Percentiles rank a stretch among this genome's conserved stretches.
phyloP scores from a whole-genome alignment of 768 basidiomycete genomes.

The Serendipita indica region DNA sequence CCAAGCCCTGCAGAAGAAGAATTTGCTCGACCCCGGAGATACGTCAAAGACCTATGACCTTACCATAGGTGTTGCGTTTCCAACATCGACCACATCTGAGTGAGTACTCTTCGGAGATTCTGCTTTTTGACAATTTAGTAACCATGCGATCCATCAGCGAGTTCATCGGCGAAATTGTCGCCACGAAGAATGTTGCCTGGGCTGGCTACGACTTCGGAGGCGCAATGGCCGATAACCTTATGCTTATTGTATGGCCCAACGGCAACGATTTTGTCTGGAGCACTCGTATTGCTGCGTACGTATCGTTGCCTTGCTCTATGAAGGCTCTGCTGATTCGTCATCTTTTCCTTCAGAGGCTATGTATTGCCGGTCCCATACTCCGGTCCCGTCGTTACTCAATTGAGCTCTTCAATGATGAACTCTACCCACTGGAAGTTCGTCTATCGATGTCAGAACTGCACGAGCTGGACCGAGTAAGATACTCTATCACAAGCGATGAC shows the following conservation, averaged over 20 bases:
- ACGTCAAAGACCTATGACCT: background rate
- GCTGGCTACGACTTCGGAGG: conserved; percentile 37
- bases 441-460: conserved; percentile 54
- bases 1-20: background rate
- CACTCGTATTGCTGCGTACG: conserved; percentile 39
- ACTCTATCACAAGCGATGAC: too few species aligned
- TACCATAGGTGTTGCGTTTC: conserved; percentile 2
- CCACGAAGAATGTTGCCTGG: conserved; percentile 42
- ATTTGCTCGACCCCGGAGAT: background rate
- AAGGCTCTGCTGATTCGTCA: background rate
- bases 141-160: conserved; percentile 23
- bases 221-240: conserved; percentile 39
- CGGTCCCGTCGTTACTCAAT: conserved; percentile 38
- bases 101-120: background rate
- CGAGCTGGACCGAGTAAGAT: conserved; percentile 28
- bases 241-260: conserved; percentile 49
- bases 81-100: background rate
- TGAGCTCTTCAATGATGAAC: conserved; percentile 34
- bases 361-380: conserved; percentile 32
- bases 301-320: conserved; percentile 12
- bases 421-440: conserved; percentile 55
- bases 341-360: conserved; percentile 29
- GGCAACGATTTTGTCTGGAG: conserved; percentile 38
- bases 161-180: conserved; percentile 49
- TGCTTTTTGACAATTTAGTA: background rate